Evolutionary conservation across 108 stramenopile genomes (phyloP).

Genomic region (Fistulifera solaris): DNA sequence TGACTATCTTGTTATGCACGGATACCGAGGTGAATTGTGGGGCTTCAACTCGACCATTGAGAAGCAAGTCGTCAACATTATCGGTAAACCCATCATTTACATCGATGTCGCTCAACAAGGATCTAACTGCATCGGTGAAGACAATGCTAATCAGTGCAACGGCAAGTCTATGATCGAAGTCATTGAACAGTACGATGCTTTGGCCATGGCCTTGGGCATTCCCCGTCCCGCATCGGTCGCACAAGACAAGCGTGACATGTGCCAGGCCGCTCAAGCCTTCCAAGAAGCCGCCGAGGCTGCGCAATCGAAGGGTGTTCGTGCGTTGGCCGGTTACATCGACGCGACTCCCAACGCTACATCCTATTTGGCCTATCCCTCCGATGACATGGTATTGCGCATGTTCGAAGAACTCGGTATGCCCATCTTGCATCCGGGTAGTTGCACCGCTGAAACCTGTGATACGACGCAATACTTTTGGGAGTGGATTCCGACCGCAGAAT

Average conservation of each 20-base stretch:
- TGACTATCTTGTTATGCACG: background rate
- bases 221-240: background rate
- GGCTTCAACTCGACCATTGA: background rate
- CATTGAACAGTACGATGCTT: slow-evolving; percentile 11
- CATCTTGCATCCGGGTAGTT: slow-evolving; percentile 6
- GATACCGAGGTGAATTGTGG: background rate
- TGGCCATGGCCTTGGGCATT: slow-evolving; percentile 2
- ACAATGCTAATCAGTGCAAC: background rate
- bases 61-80: background rate
- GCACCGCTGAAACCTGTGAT: background rate
- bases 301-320: slow-evolving; percentile 12
- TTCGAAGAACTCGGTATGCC: slow-evolving; percentile 19
- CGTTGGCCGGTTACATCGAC: slow-evolving; percentile 4
- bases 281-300: background rate
- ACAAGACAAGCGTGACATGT: slow-evolving; percentile 8
- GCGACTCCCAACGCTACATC: background rate
- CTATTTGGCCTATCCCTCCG: slow-evolving; percentile 11
- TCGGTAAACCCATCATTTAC: slow-evolving; percentile 12
- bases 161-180: slow-evolving; percentile 13
- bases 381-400: slow-evolving; percentile 21
- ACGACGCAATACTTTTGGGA: slow-evolving; percentile 14
- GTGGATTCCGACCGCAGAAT: slow-evolving; percentile 2
- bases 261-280: slow-evolving; percentile 11
- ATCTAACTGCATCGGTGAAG: background rate
- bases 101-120: slow-evolving; percentile 12